Evolutionary conservation across 1,139 yeast species (phyloP).

Genomic region (Zygotorulaspora mrakii): DNA sequence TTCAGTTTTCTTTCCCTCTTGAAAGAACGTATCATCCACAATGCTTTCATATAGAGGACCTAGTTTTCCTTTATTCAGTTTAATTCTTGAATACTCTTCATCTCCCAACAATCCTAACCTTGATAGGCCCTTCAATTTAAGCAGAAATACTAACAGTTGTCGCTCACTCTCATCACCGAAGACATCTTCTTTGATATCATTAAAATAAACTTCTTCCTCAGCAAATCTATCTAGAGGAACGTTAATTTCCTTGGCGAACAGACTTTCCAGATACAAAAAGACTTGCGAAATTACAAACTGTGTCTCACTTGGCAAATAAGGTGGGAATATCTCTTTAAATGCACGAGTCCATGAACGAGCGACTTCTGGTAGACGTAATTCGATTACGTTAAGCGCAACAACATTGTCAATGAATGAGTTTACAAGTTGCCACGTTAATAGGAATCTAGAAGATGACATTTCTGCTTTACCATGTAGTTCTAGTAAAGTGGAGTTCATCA

Average conservation of each 20-base stretch:
- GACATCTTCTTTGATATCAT: constrained; percentile 33
- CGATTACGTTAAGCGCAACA: constrained; percentile 35
- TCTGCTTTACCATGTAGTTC: constrained; percentile 10
- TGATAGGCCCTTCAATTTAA: constrained; percentile 48
- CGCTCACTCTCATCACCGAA: constrained; percentile 36
- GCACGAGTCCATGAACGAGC: constrained; percentile 24
- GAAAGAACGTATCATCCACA: constrained; percentile 32
- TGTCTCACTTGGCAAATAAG: constrained; percentile 18
- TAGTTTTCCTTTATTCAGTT: constrained; percentile 46
- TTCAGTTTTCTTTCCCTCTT: constrained; percentile 11
- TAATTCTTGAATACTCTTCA: constrained; percentile 41
- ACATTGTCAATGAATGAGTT: constrained; percentile 31
- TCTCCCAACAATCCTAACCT: constrained; percentile 42
- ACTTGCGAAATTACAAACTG: constrained; percentile 30
- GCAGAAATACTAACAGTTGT: constrained; percentile 48
- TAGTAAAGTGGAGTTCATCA: constrained; percentile 15
- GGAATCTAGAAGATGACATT: constrained; percentile 8
- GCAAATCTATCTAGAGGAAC: constrained; percentile 51
- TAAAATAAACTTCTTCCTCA: constrained; percentile 57
- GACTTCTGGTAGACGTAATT: constrained; percentile 27
- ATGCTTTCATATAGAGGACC: constrained; percentile 41
- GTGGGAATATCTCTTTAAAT: constrained; percentile 21
- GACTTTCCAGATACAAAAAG: constrained; percentile 37
- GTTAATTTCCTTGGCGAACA: constrained; percentile 30
- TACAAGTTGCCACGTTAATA: constrained; percentile 23